phyloP scores from a whole-genome alignment of 2,329 filamentous ascomycete species.

The Penicillium sp. region DNA sequence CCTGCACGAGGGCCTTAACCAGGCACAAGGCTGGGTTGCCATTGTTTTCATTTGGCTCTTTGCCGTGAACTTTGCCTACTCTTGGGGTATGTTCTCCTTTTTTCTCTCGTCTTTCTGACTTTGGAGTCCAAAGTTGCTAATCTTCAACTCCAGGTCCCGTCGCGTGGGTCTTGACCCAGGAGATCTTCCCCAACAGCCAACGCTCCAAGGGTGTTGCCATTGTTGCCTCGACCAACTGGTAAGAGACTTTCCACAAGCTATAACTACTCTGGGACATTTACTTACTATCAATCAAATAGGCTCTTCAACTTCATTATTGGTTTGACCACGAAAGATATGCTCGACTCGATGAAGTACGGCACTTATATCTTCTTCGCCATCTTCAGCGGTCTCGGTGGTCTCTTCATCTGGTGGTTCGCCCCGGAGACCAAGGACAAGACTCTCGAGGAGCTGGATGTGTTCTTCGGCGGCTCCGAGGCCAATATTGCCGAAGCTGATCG shows the following conservation, averaged over 20 bases:
- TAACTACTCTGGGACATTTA: too few species aligned
- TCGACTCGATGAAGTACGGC: constrained; percentile 28
- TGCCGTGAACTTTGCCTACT: constrained; percentile 37
- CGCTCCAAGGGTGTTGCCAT: constrained; percentile 30
- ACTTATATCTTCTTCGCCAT: constrained; percentile 46
- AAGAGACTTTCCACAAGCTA: too few species aligned
- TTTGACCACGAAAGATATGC: constrained; percentile 32
- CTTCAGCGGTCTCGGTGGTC: constrained; percentile 37
- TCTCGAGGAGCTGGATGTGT: not conserved
- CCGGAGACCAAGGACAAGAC: constrained; percentile 33
- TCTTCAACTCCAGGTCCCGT: constrained; percentile 27
- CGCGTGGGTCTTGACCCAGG: constrained; percentile 54
- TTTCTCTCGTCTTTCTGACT: not conserved
- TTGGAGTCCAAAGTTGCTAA: not conserved
- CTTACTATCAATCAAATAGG: too few species aligned
- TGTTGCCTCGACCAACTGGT: constrained; percentile 33
- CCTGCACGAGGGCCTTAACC: constrained; percentile 39
- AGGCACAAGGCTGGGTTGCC: constrained; percentile 66
- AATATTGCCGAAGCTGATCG: constrained; percentile 19
- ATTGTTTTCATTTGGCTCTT: constrained; percentile 64
- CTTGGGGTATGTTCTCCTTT: constrained; percentile 29
- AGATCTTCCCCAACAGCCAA: constrained; percentile 33
- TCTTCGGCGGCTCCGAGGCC: not conserved
- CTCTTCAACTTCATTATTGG: constrained; percentile 34
- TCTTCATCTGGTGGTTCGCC: constrained; percentile 38